These are phyloP conservation scores for Erodium maritimum DNA, from an alignment of 345 rosid genomes.

Conservation along the genomic window DNA sequence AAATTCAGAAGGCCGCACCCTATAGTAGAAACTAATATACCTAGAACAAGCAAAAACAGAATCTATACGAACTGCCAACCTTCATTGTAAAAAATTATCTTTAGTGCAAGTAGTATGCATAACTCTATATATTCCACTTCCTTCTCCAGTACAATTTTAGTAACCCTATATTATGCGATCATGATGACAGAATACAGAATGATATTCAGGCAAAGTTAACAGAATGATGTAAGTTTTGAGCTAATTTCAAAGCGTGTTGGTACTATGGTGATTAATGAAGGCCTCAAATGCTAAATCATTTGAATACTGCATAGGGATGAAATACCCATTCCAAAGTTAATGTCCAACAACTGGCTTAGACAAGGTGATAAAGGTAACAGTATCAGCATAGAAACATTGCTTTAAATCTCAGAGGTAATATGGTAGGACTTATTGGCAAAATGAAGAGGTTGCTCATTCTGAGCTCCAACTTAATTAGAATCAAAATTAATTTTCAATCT, in stretches of 20 bases:
- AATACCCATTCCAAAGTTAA: not conserved
- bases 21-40: not conserved
- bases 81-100: not conserved
- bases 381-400: not conserved
- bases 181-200: not conserved
- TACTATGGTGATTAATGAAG: too few species aligned
- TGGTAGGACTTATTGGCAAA: not conserved
- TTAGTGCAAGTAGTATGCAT: not conserved
- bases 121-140: not conserved
- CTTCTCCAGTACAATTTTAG: not conserved
- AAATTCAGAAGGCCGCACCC: not conserved
- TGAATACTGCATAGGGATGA: not conserved
- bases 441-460: not conserved
- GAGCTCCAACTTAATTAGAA: not conserved
- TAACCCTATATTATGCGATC: not conserved
- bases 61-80: not conserved
- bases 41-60: not conserved
- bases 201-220: not conserved
- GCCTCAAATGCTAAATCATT: too few species aligned
- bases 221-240: not conserved
- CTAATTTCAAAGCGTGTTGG: not conserved
- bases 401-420: too few species aligned
- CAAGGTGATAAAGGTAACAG: not conserved
- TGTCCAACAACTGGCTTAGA: not conserved
- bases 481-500: not conserved